A percentile compares a stretch with the other conserved stretches of the same genome.
These are phyloP conservation scores for Stephanodiscus triporus DNA, from an alignment of 108 stramenopile genomes.

Conservation along the genomic window DNA sequence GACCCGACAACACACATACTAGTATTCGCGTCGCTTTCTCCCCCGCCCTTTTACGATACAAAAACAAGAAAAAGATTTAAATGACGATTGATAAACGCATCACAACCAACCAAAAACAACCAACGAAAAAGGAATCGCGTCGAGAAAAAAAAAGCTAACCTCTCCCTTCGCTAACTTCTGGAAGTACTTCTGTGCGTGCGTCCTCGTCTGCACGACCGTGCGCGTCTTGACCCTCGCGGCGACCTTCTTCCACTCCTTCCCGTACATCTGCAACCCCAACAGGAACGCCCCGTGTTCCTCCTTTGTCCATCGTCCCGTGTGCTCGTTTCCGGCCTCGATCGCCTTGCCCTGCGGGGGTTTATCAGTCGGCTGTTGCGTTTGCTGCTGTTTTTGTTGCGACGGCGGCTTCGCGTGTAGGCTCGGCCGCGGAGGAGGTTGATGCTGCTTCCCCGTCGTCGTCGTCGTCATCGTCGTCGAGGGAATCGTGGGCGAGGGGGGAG, in stretches of 20 bases:
- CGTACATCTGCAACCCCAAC: conserved; percentile 82
- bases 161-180: conserved; percentile 92
- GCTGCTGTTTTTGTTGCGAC: not conserved
- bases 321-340: conserved; percentile 78
- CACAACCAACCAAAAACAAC: no score
- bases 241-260: conserved; percentile 96
- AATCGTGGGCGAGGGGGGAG: not conserved
- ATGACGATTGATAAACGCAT: no score
- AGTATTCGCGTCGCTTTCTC: conserved; percentile 4
- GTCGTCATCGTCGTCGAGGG: not conserved
- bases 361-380: not conserved
- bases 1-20: not conserved
- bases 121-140: no score
- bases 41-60: conserved; percentile 1
- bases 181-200: conserved; percentile 99
- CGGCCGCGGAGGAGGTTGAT: not conserved
- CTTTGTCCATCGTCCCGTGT: conserved; percentile 87
- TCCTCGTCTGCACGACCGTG: conserved; percentile 97
- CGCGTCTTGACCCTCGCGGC: conserved; percentile 91
- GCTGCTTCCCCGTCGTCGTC: not conserved
- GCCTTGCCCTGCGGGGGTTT: conserved; percentile 58
- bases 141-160: conserved; percentile 12
- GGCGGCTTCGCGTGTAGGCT: not conserved
- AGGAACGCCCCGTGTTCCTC: conserved; percentile 95
- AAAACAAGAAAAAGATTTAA: not conserved